Conservation (phyloP, 768 basidiomycete genomes). For the Boletus subparvulus region DNA sequence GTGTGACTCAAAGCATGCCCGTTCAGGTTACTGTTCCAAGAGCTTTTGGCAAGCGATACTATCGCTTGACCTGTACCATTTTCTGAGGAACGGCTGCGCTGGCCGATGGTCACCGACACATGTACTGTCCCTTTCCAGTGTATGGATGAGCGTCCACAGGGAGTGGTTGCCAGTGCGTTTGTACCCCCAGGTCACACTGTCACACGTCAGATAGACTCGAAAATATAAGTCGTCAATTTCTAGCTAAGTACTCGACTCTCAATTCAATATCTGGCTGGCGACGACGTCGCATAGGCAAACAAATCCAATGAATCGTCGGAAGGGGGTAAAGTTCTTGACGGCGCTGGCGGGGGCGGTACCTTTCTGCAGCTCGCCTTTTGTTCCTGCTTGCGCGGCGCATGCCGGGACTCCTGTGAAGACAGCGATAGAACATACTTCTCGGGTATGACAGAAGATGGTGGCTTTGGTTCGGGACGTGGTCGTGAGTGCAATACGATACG, state of each 20-base stretch:
- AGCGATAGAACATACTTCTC: conserved; percentile 12
- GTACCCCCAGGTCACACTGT: too few relatives aligned
- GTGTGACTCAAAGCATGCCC: neutral
- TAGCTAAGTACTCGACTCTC: neutral
- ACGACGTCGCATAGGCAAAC: conserved; percentile 40
- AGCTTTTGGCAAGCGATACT: neutral
- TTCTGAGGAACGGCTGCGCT: neutral
- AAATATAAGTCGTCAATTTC: too few relatives aligned
- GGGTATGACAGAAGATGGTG: conserved; percentile 13
- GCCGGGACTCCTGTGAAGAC: conserved; percentile 6
- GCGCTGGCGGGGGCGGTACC: neutral
- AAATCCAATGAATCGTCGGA: conserved; percentile 55
- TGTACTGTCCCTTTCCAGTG: neutral
- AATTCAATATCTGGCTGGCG: conserved; percentile 24
- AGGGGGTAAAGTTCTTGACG: conserved; percentile 13
- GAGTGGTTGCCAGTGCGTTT: too few relatives aligned
- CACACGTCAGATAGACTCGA: too few relatives aligned
- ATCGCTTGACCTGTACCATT: neutral
- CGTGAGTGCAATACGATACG: conserved; percentile 36
- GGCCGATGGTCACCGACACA: neutral
- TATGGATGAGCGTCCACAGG: too few relatives aligned
- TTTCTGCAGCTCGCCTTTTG: conserved; percentile 4
- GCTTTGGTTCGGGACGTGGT: neutral
- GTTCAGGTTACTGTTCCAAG: neutral
- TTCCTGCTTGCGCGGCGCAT: conserved; percentile 8